A percentile compares a stretch with the other conserved stretches of the same genome.
These are phyloP conservation scores for Miscanthus lutarioriparius DNA, from an alignment of 176 grass and related monocot species.

Conservation along the genomic window DNA sequence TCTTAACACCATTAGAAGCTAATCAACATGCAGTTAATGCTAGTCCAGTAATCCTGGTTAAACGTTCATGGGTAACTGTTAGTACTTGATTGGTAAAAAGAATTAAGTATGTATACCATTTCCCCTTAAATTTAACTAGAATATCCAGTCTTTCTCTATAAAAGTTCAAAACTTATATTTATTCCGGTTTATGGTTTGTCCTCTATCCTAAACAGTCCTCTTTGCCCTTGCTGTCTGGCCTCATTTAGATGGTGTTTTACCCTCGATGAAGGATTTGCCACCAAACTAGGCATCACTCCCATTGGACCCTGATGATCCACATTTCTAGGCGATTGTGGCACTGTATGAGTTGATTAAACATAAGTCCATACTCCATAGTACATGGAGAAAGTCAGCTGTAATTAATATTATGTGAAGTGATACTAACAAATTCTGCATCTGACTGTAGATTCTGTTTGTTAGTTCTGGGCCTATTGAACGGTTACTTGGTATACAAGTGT, in stretches of 20 bases:
- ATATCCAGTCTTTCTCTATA: background rate
- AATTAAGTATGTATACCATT: background rate
- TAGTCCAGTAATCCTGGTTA: background rate
- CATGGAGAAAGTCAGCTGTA: background rate
- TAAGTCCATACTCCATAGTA: background rate
- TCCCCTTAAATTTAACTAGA: background rate
- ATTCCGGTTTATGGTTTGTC: background rate
- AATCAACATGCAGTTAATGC: background rate
- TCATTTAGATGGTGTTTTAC: background rate
- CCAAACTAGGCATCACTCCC: background rate
- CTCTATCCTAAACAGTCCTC: background rate
- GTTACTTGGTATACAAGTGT: constrained; percentile 11
- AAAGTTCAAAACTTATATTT: background rate
- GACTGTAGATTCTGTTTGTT: background rate
- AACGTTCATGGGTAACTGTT: background rate
- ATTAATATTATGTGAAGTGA: background rate
- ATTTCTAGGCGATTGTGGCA: background rate
- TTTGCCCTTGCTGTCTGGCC: background rate
- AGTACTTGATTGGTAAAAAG: background rate
- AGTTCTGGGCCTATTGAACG: background rate
- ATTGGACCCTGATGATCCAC: background rate
- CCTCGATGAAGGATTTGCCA: background rate
- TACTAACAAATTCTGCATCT: background rate
- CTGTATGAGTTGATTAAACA: background rate
- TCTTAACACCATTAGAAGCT: background rate